Conservation (phyloP, 2,329 filamentous ascomycete genomes). For the Pseudopithomyces chartarum region DNA sequence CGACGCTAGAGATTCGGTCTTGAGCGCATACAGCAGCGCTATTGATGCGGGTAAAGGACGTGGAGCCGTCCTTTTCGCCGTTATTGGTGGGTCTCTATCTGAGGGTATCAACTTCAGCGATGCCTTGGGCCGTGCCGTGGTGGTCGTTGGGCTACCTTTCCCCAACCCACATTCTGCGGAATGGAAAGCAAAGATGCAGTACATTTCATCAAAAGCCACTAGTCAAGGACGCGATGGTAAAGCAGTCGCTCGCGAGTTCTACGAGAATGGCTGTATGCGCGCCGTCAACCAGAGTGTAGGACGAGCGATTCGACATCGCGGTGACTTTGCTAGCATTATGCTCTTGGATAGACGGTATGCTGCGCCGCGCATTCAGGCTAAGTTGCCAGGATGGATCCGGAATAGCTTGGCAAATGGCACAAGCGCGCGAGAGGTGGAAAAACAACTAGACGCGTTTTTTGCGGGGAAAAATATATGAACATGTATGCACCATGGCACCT, state of each 20-base stretch:
- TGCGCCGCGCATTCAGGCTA: slow-evolving; percentile 72
- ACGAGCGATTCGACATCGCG: slow-evolving; percentile 82
- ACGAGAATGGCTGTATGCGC: slow-evolving; percentile 94
- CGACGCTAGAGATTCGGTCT: slow-evolving; percentile 66
- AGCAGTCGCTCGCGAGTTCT: slow-evolving; percentile 72
- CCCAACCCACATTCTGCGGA: slow-evolving; percentile 88
- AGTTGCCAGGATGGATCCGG: slow-evolving; percentile 89
- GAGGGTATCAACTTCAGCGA: slow-evolving; percentile 99
- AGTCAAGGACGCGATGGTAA: slow-evolving; percentile 45
- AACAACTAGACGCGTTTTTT: slow-evolving; percentile 45
- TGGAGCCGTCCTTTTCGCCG: slow-evolving; percentile 83
- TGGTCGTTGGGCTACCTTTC: slow-evolving; percentile 91
- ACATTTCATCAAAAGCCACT: slow-evolving; percentile 71
- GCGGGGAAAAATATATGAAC: slow-evolving; percentile 27
- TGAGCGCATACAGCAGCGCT: slow-evolving; percentile 73
- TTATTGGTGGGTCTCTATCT: slow-evolving; percentile 92
- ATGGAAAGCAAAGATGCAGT: slow-evolving; percentile 90
- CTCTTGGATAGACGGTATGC: slow-evolving; percentile 82
- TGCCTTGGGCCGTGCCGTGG: slow-evolving; percentile 81
- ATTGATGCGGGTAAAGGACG: slow-evolving; percentile 58
- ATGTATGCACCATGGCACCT: neutral
- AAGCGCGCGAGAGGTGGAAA: slow-evolving; percentile 53
- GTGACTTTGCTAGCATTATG: slow-evolving; percentile 89
- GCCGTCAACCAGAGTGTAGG: slow-evolving; percentile 97
- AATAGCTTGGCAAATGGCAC: slow-evolving; percentile 60